Conservation (phyloP, 2,329 filamentous ascomycete species). For the Aureobasidium sp. region DNA sequence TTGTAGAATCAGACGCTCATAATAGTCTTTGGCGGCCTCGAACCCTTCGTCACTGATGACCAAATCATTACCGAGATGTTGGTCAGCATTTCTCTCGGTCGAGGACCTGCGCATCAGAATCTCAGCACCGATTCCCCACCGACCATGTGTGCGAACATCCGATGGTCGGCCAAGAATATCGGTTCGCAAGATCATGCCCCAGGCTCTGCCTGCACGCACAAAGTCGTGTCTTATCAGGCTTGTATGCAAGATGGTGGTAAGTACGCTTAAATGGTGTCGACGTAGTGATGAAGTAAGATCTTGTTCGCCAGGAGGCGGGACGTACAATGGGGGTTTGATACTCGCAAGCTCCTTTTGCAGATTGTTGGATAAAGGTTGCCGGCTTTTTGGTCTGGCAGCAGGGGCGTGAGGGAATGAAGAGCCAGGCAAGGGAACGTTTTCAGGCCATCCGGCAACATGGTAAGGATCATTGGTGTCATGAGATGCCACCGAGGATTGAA, state of each 20-base stretch:
- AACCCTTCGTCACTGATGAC: slow-evolving; percentile 41
- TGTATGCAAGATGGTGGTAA: slow-evolving; percentile 64
- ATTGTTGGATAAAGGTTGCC: slow-evolving; percentile 16
- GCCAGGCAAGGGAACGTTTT: slow-evolving; percentile 34
- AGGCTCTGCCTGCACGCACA: slow-evolving; percentile 63
- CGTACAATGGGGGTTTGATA: slow-evolving; percentile 37
- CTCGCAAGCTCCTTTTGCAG: slow-evolving; percentile 36
- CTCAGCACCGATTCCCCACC: slow-evolving; percentile 82
- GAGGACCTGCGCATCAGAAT: slow-evolving; percentile 57
- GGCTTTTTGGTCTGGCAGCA: slow-evolving; percentile 20
- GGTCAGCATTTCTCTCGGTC: not conserved
- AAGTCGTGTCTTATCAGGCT: slow-evolving; percentile 67
- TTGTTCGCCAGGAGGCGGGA: slow-evolving; percentile 21
- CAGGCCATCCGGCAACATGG: slow-evolving; percentile 36
- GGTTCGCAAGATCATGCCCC: slow-evolving; percentile 63
- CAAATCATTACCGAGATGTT: slow-evolving; percentile 16
- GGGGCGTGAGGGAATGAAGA: slow-evolving; percentile 41
- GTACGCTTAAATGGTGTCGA: slow-evolving; percentile 54
- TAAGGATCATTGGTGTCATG: slow-evolving; percentile 30
- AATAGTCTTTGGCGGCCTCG: slow-evolving; percentile 58
- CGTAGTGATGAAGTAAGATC: slow-evolving; percentile 31
- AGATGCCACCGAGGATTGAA: not conserved
- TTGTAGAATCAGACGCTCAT: slow-evolving; percentile 70
- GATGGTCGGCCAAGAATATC: slow-evolving; percentile 50
- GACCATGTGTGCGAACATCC: slow-evolving; percentile 61